Conservation (phyloP, 2,329 filamentous ascomycete species). For the Fonsecaea multimorphosa region DNA sequence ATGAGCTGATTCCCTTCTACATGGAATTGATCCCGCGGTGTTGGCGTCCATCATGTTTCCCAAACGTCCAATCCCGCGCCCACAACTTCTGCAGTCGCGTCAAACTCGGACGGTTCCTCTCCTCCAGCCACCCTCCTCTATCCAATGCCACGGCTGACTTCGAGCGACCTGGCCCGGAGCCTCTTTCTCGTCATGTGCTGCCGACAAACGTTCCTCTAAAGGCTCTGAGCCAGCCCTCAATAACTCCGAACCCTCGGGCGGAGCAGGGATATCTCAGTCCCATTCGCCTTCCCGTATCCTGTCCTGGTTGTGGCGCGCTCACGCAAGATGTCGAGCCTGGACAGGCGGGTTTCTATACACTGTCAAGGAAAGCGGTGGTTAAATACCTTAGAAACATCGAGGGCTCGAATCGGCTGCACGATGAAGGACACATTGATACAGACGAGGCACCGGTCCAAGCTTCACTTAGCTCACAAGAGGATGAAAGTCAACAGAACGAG, state of each 20-base stretch:
- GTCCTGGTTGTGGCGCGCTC: slow-evolving; percentile 68
- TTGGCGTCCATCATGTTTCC: not conserved
- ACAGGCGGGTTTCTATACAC: slow-evolving; percentile 64
- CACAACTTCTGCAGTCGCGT: not conserved
- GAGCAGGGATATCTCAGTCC: not conserved
- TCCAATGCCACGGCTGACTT: slow-evolving; percentile 3
- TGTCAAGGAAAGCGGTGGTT: slow-evolving; percentile 56
- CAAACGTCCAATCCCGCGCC: not conserved
- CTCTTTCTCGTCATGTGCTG: slow-evolving; percentile 1
- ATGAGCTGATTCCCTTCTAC: slow-evolving; percentile 8
- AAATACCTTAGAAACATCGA: slow-evolving; percentile 37
- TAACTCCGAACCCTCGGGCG: not conserved
- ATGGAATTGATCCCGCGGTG: slow-evolving; percentile 1
- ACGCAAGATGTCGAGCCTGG: slow-evolving; percentile 62
- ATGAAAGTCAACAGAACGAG: slow-evolving; percentile 11
- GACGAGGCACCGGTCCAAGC: slow-evolving; percentile 4
- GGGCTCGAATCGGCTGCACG: slow-evolving; percentile 10
- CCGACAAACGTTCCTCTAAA: not conserved
- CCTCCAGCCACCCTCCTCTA: slow-evolving; percentile 2
- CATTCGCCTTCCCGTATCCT: slow-evolving; percentile 55
- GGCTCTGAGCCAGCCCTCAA: not conserved
- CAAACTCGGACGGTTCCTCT: not conserved
- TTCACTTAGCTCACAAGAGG: not conserved
- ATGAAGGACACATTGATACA: slow-evolving; percentile 10
- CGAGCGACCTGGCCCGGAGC: not conserved